A percentile compares a stretch with the other conserved stretches of the same genome.
These are phyloP conservation scores for Physcia stellaris DNA, from an alignment of 495 filamentous ascomycete genomes.

Conservation along the genomic window DNA sequence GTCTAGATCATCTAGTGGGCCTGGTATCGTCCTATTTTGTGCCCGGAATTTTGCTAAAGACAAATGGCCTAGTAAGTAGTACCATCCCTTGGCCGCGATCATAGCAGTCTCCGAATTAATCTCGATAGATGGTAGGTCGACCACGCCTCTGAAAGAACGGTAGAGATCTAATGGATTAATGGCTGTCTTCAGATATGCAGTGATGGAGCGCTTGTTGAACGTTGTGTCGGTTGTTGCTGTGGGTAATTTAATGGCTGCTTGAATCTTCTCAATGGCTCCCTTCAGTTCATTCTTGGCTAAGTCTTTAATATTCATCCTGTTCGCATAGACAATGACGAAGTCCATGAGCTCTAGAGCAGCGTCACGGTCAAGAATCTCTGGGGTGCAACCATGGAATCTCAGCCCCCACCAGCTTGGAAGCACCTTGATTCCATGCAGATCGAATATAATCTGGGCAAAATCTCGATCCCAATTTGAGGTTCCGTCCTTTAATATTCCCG, in stretches of 20 bases:
- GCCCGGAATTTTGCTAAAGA: conserved; percentile 77
- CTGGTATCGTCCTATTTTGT: conserved; percentile 63
- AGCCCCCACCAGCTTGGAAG: conserved; percentile 52
- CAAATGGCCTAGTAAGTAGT: conserved; percentile 79
- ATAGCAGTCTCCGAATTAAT: conserved; percentile 36
- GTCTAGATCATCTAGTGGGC: conserved; percentile 73
- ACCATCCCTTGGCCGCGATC: conserved; percentile 79
- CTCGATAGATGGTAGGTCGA: conserved; percentile 41
- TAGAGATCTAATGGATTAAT: conserved; percentile 75
- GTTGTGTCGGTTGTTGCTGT: conserved; percentile 42
- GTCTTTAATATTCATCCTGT: conserved; percentile 79
- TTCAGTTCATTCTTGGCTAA: conserved; percentile 81
- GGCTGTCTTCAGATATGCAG: conserved; percentile 60
- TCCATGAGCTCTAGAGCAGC: conserved; percentile 70
- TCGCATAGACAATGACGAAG: conserved; percentile 65
- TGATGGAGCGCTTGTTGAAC: conserved; percentile 63
- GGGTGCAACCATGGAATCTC: conserved; percentile 59
- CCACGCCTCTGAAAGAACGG: conserved; percentile 60
- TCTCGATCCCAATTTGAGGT: conserved; percentile 64
- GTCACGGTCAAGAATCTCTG: conserved; percentile 60
- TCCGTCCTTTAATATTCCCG: too few species aligned
- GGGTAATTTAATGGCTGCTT: conserved; percentile 48
- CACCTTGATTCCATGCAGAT: conserved; percentile 73
- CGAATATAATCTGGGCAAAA: conserved; percentile 74
- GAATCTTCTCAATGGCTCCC: conserved; percentile 78